Evolutionary conservation across 2,329 filamentous ascomycete species (phyloP).

Genomic region (Penicillium digitatum): DNA sequence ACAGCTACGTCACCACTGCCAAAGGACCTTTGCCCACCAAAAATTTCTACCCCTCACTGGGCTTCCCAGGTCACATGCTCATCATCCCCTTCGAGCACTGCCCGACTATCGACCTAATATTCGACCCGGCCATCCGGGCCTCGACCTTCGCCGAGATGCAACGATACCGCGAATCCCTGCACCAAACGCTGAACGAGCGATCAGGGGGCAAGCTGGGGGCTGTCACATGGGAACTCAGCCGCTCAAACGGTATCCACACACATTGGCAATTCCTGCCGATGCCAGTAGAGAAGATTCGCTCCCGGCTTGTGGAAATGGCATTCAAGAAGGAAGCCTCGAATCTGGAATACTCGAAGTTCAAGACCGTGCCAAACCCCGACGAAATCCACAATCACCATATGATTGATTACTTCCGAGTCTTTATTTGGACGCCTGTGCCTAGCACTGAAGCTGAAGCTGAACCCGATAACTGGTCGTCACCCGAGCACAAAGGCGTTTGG

Average conservation of each 20-base stretch:
- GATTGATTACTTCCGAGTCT: constrained; percentile 70
- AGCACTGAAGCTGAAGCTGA: not conserved
- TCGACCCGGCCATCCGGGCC: constrained; percentile 52
- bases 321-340: constrained; percentile 89
- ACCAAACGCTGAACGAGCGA: constrained; percentile 64
- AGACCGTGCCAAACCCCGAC: constrained; percentile 36
- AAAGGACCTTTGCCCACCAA: constrained; percentile 79
- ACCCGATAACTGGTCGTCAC: constrained; percentile 7
- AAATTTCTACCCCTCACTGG: constrained; percentile 66
- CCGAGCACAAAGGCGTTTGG: constrained; percentile 1
- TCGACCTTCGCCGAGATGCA: constrained; percentile 76
- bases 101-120: constrained; percentile 67
- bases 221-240: constrained; percentile 90
- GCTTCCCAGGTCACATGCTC: constrained; percentile 80
- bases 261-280: constrained; percentile 94
- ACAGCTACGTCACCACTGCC: constrained; percentile 83
- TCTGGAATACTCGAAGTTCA: constrained; percentile 54
- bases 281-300: constrained; percentile 61
- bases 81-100: constrained; percentile 85
- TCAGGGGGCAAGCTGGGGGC: constrained; percentile 61
- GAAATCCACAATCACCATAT: constrained; percentile 41
- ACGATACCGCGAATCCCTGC: constrained; percentile 70
- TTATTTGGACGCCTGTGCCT: constrained; percentile 61
- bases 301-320: constrained; percentile 76
- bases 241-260: constrained; percentile 73